Conservation (phyloP, 2,329 filamentous ascomycete genomes). For the Aspergillus sp. region DNA sequence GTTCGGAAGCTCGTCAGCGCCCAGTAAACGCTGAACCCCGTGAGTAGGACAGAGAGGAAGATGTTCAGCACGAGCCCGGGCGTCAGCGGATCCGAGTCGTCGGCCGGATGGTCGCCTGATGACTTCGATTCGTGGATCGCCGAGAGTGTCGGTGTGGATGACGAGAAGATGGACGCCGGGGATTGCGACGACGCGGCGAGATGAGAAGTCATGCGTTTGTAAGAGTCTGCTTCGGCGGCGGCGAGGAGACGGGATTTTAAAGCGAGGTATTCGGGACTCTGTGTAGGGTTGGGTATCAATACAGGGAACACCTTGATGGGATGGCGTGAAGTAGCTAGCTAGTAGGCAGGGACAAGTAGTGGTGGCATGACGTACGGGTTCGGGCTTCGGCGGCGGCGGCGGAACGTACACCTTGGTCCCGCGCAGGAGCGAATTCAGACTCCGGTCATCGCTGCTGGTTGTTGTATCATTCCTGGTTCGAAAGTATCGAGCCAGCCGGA, state of each 20-base stretch:
- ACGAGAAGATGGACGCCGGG: constrained; percentile 48
- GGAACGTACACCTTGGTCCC: constrained; percentile 72
- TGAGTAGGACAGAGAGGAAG: constrained; percentile 76
- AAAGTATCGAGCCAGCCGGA: constrained; percentile 36
- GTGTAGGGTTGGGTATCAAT: not conserved
- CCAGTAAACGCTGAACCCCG: constrained; percentile 49
- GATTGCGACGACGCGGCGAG: constrained; percentile 54
- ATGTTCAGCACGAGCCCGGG: constrained; percentile 79
- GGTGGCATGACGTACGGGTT: constrained; percentile 59
- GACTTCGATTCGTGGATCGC: constrained; percentile 39
- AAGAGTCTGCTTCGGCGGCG: constrained; percentile 78
- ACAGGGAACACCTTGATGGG: not conserved
- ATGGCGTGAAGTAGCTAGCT: not conserved
- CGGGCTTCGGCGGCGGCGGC: constrained; percentile 76
- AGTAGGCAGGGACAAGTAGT: not conserved
- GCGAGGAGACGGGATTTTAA: constrained; percentile 82
- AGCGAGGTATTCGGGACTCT: constrained; percentile 76
- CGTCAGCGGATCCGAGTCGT: constrained; percentile 45
- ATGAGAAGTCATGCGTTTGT: constrained; percentile 73
- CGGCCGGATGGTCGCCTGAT: constrained; percentile 32
- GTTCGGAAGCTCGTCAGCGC: constrained; percentile 39
- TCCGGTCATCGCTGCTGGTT: constrained; percentile 26
- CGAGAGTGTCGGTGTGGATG: constrained; percentile 58
- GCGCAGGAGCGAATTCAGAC: constrained; percentile 68
- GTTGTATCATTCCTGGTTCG: constrained; percentile 10